phyloP scores from a whole-genome alignment of 2,329 filamentous ascomycete species.

The Ceratocystis colombiana region DNA sequence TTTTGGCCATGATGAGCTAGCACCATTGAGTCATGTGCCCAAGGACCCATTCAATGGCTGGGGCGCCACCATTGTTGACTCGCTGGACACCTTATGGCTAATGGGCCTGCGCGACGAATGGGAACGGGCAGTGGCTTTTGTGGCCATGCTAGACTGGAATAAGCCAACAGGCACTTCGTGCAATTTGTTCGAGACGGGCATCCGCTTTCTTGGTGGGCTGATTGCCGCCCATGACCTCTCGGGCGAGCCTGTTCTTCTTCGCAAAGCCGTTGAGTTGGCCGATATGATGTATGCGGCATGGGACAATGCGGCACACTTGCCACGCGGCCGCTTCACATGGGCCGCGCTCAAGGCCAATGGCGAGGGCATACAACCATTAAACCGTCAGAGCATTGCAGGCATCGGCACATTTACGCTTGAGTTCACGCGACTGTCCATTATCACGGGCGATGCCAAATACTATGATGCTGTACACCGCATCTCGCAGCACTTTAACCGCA shows the following conservation, averaged over 20 bases:
- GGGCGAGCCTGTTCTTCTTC: constrained; percentile 44
- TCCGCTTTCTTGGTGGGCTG: constrained; percentile 60
- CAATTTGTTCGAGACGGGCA: constrained; percentile 62
- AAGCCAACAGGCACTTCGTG: constrained; percentile 40
- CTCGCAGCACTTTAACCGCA: constrained; percentile 43
- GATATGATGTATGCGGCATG: constrained; percentile 56
- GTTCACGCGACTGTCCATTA: constrained; percentile 53
- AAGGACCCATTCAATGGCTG: constrained; percentile 55
- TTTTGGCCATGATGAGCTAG: constrained; percentile 55
- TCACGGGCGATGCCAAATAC: constrained; percentile 50
- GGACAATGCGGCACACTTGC: constrained; percentile 59
- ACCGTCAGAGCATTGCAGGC: constrained; percentile 31
- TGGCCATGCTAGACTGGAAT: constrained; percentile 52
- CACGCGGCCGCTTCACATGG: constrained; percentile 42
- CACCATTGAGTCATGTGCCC: constrained; percentile 43
- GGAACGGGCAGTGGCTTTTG: constrained; percentile 49
- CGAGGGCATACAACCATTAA: constrained; percentile 32
- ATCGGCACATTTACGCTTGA: constrained; percentile 52
- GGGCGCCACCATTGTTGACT: constrained; percentile 58
- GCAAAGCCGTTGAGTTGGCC: constrained; percentile 53
- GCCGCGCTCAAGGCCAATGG: constrained; percentile 31
- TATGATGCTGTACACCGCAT: constrained; percentile 54
- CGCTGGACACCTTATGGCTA: constrained; percentile 63
- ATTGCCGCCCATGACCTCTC: constrained; percentile 61
- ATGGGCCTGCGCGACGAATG: constrained; percentile 59